Evolutionary conservation across 768 basidiomycete genomes (phyloP).

Genomic region (Leccinum rimulosum): DNA sequence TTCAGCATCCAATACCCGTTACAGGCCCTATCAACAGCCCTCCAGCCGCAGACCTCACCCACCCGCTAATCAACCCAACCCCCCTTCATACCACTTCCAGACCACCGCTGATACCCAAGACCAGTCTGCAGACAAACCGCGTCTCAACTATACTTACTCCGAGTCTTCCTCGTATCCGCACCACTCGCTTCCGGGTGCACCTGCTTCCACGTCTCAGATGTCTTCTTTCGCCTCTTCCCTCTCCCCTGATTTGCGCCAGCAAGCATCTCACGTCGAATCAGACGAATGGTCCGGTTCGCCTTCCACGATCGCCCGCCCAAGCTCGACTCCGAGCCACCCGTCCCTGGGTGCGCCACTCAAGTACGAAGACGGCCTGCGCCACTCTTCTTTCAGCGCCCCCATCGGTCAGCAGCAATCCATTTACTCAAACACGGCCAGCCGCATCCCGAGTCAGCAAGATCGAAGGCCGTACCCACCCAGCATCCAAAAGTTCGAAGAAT

Average conservation of each 20-base stretch:
- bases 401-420: conserved; percentile 55
- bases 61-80: conserved; percentile 36
- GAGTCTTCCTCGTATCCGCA: conserved; percentile 48
- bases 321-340: conserved; percentile 60
- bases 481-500: conserved; percentile 63
- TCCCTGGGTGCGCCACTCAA: conserved; percentile 51
- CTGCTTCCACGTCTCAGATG: conserved; percentile 50
- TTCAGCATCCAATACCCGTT: conserved; percentile 37
- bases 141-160: conserved; percentile 41
- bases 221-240: conserved; percentile 48
- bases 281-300: conserved; percentile 57
- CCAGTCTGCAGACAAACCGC: conserved; percentile 37
- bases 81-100: no score
- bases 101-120: conserved; percentile 34
- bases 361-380: conserved; percentile 70
- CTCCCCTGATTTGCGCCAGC: conserved; percentile 46
- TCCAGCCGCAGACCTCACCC: conserved; percentile 47
- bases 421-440: conserved; percentile 58
- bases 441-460: conserved; percentile 70
- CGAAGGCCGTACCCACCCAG: conserved; percentile 47
- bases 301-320: conserved; percentile 63
- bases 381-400: conserved; percentile 61
- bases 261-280: conserved; percentile 41
- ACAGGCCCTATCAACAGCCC: conserved; percentile 57
- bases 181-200: conserved; percentile 50